Evolutionary conservation across 225 moss, liverwort and hornwort genomes (phyloP).

Genomic region (Takakia lepidozioides): DNA sequence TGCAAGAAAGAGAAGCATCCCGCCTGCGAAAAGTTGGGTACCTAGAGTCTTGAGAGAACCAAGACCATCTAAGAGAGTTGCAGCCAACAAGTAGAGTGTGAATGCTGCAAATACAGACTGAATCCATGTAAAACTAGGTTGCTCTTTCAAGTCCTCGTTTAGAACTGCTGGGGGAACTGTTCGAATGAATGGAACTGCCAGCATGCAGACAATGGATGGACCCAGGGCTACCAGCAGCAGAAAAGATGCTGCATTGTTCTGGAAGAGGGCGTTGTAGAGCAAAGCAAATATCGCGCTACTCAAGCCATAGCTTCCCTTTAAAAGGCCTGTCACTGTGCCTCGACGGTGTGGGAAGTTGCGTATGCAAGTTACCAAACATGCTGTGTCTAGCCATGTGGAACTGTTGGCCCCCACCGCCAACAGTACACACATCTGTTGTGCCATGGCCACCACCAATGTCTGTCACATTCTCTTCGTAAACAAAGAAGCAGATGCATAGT

Average conservation of each 20-base stretch:
- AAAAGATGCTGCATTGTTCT: constrained; percentile 14
- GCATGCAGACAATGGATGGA: constrained; percentile 8
- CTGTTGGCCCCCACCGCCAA: constrained; percentile 26
- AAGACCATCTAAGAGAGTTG: not conserved
- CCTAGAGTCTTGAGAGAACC: not conserved
- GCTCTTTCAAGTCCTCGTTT: constrained; percentile 15
- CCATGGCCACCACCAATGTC: no score
- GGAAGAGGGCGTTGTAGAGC: constrained; percentile 12
- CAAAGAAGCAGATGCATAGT: no score
- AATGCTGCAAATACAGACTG: not conserved
- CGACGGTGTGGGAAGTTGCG: constrained; percentile 30
- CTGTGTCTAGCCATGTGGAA: constrained; percentile 32
- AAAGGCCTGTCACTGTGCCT: constrained; percentile 28
- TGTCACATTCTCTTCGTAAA: no score
- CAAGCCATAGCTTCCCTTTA: constrained; percentile 36
- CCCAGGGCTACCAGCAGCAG: constrained; percentile 18
- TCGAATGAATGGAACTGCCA: constrained; percentile 18
- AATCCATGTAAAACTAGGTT: constrained; percentile 8
- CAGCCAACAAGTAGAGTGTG: constrained; percentile 4
- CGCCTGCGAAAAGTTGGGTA: not conserved
- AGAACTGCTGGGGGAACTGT: constrained; percentile 16
- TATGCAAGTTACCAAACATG: constrained; percentile 28
- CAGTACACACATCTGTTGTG: constrained; percentile 28
- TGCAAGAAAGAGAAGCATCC: constrained; percentile 1
- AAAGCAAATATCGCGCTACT: constrained; percentile 35